These are phyloP conservation scores for Ambrosia hybrid DNA, from an alignment of 140 eudicot genomes.

Conservation along the genomic window DNA sequence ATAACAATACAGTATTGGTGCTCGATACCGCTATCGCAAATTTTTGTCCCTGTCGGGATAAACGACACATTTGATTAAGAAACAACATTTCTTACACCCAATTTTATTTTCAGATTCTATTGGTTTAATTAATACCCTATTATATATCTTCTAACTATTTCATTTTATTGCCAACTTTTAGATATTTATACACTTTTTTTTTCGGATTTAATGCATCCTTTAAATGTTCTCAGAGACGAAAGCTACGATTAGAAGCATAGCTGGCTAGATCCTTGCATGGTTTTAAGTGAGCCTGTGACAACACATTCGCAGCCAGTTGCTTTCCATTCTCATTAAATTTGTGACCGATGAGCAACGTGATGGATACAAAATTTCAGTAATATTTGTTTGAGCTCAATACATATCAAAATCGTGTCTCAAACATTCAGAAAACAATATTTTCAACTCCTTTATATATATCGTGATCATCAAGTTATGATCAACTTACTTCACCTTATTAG, in stretches of 20 bases:
- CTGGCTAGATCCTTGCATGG: conserved; percentile 3
- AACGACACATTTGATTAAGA: too few species aligned
- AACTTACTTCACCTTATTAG: background rate
- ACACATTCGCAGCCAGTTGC: conserved; percentile 4
- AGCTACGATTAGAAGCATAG: background rate
- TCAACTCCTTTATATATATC: too few species aligned
- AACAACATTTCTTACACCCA: too few species aligned
- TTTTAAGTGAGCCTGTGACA: background rate
- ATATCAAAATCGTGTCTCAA: background rate
- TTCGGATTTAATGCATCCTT: background rate
- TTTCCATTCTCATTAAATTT: conserved; percentile 8
- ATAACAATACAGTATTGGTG: too few species aligned
- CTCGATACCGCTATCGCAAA: too few species aligned
- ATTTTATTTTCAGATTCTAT: too few species aligned
- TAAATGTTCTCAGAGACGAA: conserved; percentile 3
- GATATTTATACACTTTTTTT: background rate
- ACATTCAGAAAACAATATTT: background rate
- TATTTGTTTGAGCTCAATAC: background rate
- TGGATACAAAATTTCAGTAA: background rate
- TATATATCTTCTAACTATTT: too few species aligned
- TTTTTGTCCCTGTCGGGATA: too few species aligned
- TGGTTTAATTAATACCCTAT: too few species aligned
- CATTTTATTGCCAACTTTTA: too few species aligned
- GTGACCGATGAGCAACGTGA: background rate
- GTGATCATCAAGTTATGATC: too few species aligned